Evolutionary conservation across 805 yeast species (phyloP).

Genomic region (Spathaspora arborariae): DNA sequence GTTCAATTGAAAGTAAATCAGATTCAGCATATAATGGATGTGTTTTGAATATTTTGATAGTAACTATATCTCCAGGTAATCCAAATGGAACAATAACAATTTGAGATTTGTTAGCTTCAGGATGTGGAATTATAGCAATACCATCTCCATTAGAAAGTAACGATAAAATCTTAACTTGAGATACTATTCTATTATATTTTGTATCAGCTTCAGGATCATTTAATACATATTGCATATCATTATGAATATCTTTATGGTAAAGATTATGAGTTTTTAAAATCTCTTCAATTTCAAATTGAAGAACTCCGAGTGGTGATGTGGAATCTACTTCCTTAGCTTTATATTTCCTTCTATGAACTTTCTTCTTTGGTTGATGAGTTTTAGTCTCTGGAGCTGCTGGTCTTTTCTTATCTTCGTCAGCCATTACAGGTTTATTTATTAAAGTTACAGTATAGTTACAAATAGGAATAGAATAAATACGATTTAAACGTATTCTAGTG

Average conservation of each 20-base stretch:
- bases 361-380: constrained; percentile 15
- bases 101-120: constrained; percentile 47
- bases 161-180: constrained; percentile 52
- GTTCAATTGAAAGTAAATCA: constrained; percentile 57
- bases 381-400: not conserved
- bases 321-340: constrained; percentile 64
- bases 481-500: not conserved
- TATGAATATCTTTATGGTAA: constrained; percentile 45
- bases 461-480: not conserved
- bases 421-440: constrained; percentile 1
- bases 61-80: constrained; percentile 78
- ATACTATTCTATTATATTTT: constrained; percentile 55
- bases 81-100: constrained; percentile 83
- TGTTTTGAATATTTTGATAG: constrained; percentile 69
- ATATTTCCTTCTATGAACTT: constrained; percentile 45
- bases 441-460: constrained; percentile 1
- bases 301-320: constrained; percentile 77
- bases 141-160: constrained; percentile 87
- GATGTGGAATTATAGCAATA: constrained; percentile 63
- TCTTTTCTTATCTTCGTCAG: constrained; percentile 5
- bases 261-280: constrained; percentile 44
- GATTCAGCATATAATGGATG: constrained; percentile 72
- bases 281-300: constrained; percentile 67
- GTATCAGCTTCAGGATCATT: constrained; percentile 50
- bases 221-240: constrained; percentile 63